Evolutionary conservation across 371 early-diverging fungal genomes (phyloP).

Genomic region (Circinella umbellata): DNA sequence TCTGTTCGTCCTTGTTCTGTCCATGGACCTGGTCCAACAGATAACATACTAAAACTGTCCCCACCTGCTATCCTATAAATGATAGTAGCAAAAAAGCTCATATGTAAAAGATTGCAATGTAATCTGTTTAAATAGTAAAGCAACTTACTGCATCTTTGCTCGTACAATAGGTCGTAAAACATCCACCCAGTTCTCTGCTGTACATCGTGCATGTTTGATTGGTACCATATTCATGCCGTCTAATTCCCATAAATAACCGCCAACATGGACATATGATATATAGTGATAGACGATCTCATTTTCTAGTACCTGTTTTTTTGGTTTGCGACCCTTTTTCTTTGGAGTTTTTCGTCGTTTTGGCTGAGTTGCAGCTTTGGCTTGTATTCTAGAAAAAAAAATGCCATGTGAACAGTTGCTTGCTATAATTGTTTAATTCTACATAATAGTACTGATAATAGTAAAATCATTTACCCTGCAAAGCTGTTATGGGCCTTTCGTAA

Average conservation of each 20-base stretch:
- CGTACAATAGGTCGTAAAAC: conserved; percentile 1
- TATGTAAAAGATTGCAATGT: too few relatives aligned
- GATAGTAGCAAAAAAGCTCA: too few relatives aligned
- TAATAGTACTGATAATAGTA: background rate
- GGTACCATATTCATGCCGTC: conserved; percentile 43
- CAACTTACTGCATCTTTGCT: conserved; percentile 10
- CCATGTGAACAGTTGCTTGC: background rate
- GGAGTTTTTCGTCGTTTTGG: conserved; percentile 12
- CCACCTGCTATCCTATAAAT: background rate
- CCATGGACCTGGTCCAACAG: conserved; percentile 11
- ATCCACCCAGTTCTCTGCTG: conserved; percentile 1
- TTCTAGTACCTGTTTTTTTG: conserved; percentile 12
- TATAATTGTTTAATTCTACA: background rate
- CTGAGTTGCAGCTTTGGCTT: conserved; percentile 9
- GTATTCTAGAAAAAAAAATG: background rate
- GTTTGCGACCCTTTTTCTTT: conserved; percentile 14
- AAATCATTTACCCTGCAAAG: conserved; percentile 24
- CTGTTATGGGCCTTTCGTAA: conserved; percentile 40
- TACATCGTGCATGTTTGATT: conserved; percentile 11
- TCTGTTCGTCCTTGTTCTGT: background rate
- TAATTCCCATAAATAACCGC: conserved; percentile 44
- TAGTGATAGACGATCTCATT: conserved; percentile 35
- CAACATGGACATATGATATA: conserved; percentile 31
- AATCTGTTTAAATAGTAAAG: too few relatives aligned
- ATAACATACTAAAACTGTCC: background rate